Base-by-base conservation (phyloP, 805 yeast genomes). In the Monosporozyma servazzii region DNA sequence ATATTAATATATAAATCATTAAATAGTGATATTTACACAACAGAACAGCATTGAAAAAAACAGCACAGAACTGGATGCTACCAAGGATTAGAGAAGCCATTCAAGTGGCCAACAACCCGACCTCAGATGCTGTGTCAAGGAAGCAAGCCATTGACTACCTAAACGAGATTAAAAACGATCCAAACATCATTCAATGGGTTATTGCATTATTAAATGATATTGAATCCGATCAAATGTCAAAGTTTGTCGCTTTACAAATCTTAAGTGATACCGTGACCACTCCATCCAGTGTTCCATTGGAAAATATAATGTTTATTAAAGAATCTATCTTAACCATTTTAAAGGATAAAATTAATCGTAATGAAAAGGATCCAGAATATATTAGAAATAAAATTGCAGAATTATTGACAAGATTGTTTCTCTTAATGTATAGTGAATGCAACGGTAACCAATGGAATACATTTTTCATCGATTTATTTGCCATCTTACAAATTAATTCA, bases 11-110 rank as follows among this genome's bases (percentile, higher is more conserved):
- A 18, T 39, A n/a, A n/a, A n/a, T n/a, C n/a, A n/a, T n/a, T n/a
- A n/a, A n/a, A n/a, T n/a, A n/a, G n/a, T n/a, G n/a, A n/a, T n/a
- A n/a, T n/a, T n/a, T n/a, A n/a, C n/a, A n/a, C n/a, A n/a, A n/a
- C 42, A 39, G 5, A 39, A 18, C 42, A 40, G n/a, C n/a, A 20
- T 21, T 18, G 5, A 23, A 2, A 17, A 5, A 13, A 21, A 42
- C 17, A 21, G 2, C 27, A 5, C 5, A 20, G 8, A 3, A 39
- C 5, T 10, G n/a, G 4, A 57, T 61, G 68, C 46, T 59, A 23
- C 51, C 53, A 56, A 95, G 89, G 73, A 84, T 90, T 61, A 88
- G 80, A 66, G 93, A 88, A 70, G 96, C 96, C 42, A 93, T 90
- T 47, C 82, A 80, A 55, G 80, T 88, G 55, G 96, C 96, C 7